A percentile compares a stretch with the other conserved stretches of the same genome.
Evolutionary conservation across 2,329 filamentous ascomycete species (phyloP).

Genomic region (Dactylellina leptospora): DNA sequence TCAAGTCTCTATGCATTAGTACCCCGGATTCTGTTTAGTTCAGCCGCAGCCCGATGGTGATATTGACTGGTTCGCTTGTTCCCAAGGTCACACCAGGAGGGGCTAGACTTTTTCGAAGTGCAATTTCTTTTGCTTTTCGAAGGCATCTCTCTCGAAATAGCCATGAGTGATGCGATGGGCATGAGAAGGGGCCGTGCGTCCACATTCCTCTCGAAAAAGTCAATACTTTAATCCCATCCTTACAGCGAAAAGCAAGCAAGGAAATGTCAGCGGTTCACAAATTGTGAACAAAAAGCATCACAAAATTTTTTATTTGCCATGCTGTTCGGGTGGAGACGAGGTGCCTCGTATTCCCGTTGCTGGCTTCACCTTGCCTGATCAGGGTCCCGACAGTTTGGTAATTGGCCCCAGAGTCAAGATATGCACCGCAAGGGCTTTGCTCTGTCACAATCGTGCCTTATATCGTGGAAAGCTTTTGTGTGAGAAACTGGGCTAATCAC

Average conservation of each 20-base stretch:
- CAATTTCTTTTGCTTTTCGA: not conserved
- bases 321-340: conserved; percentile 37
- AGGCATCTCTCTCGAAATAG: not conserved
- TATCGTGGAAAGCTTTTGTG: conserved; percentile 20
- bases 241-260: conserved; percentile 2
- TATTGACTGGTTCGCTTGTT: conserved; percentile 21
- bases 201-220: not conserved
- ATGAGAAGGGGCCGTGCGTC: conserved; percentile 36
- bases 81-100: not conserved
- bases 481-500: conserved; percentile 15
- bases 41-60: conserved; percentile 20
- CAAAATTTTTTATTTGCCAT: conserved; percentile 4
- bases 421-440: not conserved
- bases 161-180: conserved; percentile 20
- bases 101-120: conserved; percentile 19
- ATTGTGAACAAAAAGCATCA: not conserved
- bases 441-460: conserved; percentile 26
- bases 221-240: conserved; percentile 7
- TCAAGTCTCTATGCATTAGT: conserved; percentile 18
- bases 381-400: conserved; percentile 23
- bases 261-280: conserved; percentile 2
- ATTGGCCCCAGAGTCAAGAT: conserved; percentile 18
- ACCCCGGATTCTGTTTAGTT: conserved; percentile 38
- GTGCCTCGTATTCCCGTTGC: conserved; percentile 37
- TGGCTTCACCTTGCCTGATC: conserved; percentile 24